phyloP scores from a whole-genome alignment of 179 eudicot species.

The Actinidia chinensis region DNA sequence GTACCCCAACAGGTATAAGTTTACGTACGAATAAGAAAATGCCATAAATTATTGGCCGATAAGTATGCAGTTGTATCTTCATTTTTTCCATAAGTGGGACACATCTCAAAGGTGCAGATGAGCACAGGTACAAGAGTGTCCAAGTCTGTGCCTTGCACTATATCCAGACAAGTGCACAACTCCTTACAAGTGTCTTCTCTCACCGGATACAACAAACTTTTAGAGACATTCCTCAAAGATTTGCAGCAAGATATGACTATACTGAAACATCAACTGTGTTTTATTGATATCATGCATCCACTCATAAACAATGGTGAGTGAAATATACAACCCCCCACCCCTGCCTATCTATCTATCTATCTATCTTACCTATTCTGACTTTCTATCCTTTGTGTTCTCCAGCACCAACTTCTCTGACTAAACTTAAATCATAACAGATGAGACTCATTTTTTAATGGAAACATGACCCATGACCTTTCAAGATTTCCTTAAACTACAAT shows the following conservation, averaged over 20 bases:
- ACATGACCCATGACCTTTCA: not conserved
- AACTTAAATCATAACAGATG: not conserved
- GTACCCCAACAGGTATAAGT: not conserved
- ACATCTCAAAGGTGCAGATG: no score
- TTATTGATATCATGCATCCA: not conserved
- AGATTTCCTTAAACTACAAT: not conserved
- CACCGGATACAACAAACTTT: not conserved
- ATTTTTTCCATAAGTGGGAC: no score
- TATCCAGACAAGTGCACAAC: not conserved
- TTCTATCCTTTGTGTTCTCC: no score
- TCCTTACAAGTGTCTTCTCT: not conserved
- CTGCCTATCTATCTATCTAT: no score
- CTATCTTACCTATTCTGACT: no score
- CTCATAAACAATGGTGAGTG: not conserved
- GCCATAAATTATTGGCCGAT: not conserved
- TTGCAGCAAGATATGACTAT: not conserved
- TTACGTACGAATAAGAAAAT: not conserved
- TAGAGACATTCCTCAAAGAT: not conserved
- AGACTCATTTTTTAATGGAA: not conserved
- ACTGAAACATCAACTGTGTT: not conserved
- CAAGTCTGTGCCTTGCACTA: not conserved
- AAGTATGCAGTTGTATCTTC: not conserved
- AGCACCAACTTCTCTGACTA: no score
- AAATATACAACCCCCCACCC: not conserved
- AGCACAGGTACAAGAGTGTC: no score